Base-by-base conservation (phyloP, 345 rosid genomes). In the Salix dunnii region DNA sequence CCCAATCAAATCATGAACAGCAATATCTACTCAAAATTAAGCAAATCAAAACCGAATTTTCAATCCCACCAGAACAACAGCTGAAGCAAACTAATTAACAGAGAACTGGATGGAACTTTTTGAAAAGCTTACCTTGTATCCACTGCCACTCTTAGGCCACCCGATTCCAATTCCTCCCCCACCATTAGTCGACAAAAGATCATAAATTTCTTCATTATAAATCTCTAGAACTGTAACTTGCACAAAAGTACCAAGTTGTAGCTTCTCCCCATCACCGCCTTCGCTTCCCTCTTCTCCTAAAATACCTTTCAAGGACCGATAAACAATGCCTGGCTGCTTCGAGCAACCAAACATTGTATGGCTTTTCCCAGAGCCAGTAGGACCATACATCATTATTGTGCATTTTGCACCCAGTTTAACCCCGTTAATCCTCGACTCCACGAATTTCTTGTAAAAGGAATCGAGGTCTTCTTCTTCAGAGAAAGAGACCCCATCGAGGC, bases 311-410 rank as follows among this genome's bases (percentile, higher is more conserved):
- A 93, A 77, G 1, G 99, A 80, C 33, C 88, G 72, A 72, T 93
- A 96, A 42, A 96, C 99, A 21, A 96, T 93, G 80, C 99, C 99
- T 0, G 98, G 89, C 76, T 90, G 91, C 89, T 91, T 93, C 68
- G 91, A 65, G 76, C 91, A 90, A 42, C 99, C 99, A 72, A 96
- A 96, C 99, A 96, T 96, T 0, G 97, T 91, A 78, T 93, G 94
- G 67, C 99, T 96, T 84, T 96, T 96, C 0, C 99, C 99, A 0
- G 99, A 89, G 74, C 99, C 98, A 0, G 99, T 96, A 0, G 99
- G 99, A 35, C 99, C 99, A 55, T 96, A 96, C 99, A 93, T 96
- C 99, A 96, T 88, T 3, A 96, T 78, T 0, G 99, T 96, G 55
- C 99, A 92, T 70, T 90, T 96, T 0, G 79, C 85, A 60, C 99